Base-by-base conservation (phyloP, 1,284 basidiomycete species). In the Ceratobasidium theobromae region DNA sequence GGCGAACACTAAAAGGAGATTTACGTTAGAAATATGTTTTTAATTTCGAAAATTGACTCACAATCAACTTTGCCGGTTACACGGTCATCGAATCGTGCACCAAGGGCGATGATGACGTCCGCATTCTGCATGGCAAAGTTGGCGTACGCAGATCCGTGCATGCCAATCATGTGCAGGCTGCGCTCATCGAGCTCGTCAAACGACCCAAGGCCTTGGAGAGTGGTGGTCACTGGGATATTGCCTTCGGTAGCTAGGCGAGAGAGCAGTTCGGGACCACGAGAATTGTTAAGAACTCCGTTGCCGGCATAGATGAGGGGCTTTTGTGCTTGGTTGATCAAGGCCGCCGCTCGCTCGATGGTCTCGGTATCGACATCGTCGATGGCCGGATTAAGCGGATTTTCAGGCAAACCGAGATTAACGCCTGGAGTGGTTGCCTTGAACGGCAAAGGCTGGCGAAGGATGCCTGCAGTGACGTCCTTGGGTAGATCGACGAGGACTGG, bases 101-200 rank as follows among this genome's bases (percentile, higher is more conserved):
- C 96, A 32, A 99, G 88, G 33, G 95, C 96, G 71, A 99, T 96
- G 79, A 99, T 93, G 58, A 99, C 88, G 75, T 99, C 97, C 32
- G 97, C 97, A 66, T 92, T 82, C 78, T 99, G 96, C 85, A 99
- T 98, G 2, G 96, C 95, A 62, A 97, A 80, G 80, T 99, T 99
- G 73, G 97, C 96, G 74, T 98, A 98, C 1, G 95, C 95, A 14
- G 88, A 88, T 3, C 97, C 97, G 80, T 99, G 96, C 96, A 99
- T 98, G 71, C 96, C 96, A 66, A 99, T 86, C 96, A 99, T 98
- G 78, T 98, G 95, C 74, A 99, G 80, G 71, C 89, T 89, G 76
- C 86, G 87, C 66, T 89, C 86, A 77, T 94, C 85, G 68, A 83
- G 84, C 82, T 99, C 97, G 78, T 99, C 94, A 75, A 93, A 99